Base-by-base conservation (phyloP, 73 alveolate species). In the Blepharisma stoltei region DNA sequence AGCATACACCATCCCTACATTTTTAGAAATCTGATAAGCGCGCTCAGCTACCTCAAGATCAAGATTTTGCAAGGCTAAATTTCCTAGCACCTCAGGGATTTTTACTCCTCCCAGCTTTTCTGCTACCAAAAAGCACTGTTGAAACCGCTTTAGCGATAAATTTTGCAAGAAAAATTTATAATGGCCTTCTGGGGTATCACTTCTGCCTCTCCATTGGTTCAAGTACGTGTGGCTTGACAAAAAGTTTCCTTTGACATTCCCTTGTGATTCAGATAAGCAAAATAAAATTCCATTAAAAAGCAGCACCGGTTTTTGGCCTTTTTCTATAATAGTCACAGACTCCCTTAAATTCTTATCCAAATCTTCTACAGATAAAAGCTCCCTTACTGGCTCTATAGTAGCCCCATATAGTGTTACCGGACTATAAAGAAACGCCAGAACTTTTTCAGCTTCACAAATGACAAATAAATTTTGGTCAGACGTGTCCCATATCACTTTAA, bases 131-230 rank as follows among this genome's bases (percentile, higher is more conserved):
- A 91, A 83, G 21, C 97, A 92, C 9, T 83, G 77, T 18, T 83
- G 83, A 81, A 88, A 96, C 67, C 87, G 90, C 49, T 82, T 88
- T 53, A 96, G 71, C 60, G 96, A 92, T 25, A 89, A 82, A 78
- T 90, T 92, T 81, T 96, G 92, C 6, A 96, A 82, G 93, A 96
- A 96, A 80, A 90, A 96, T 81, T 96, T 94, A 55, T 90, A 86
- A 86, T 96, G 99, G 0, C 99, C 99, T 77, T 96, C 98, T 65
- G 93, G 95, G 20, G 96, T 83, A 75, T 96, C 99, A 32, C 89
- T 88, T 32, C 78, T 81, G 25, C 93, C 96, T 83, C 95, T 92
- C 95, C 98, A 96, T 52, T 89, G 77, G 27, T 68, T 85, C 45
- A 90, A 71, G 89, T 94, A 94, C 46, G 94, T 83, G 78, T 96